Evolutionary conservation across 306 rosid species (phyloP), one percentile per base, ranked within the genome.

Genomic region (Gynostemma pentaphyllum): DNA sequence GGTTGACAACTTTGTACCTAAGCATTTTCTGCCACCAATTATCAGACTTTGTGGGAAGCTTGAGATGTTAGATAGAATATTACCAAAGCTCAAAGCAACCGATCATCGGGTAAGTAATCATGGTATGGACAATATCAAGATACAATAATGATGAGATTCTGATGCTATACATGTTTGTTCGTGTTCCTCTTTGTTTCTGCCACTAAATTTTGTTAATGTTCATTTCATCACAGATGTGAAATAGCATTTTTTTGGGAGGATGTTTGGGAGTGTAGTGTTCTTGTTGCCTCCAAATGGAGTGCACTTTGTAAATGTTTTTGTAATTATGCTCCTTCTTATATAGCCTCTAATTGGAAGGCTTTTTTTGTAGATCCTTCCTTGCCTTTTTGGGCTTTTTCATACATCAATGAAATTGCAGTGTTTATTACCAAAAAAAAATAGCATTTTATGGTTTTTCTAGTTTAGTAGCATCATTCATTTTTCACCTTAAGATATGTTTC

Each of bases 41-140:
- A 30, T 94, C 64, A 86, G 99, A 69, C 97, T 82, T 32, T 94
- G 99, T 75, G 99, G 99, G 78, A 94, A 94, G 85, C 97, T 94
- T 70, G 99, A 94, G 83, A 94, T 85, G 97, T 78, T 94, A 79
- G 99, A 94, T 74, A 92, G 99, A 61, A 34, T 94, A 67, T 78
- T 94, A 69, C 99, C 99, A 32, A 94, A 94, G 75, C 72, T 94
- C 71, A 94, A 94, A 78, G 99, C 94, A 7, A 79, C 97, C 45
- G 99, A 94, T 83, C 99, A 94, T 76, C 86, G 99, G 90, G 96
- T 94, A 86, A 72, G 85, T 11, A 67, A 54, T 54, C 16, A 18
- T 41, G 23, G 15, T 24, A 39, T 42, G 21, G 36, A 40, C 37
- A 41, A 61, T 61, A 39, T 26, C 66, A 61, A 61, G 50, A 24